Conservation (phyloP, 2,329 filamentous ascomycete species). For the Cladophialophora immunda region DNA sequence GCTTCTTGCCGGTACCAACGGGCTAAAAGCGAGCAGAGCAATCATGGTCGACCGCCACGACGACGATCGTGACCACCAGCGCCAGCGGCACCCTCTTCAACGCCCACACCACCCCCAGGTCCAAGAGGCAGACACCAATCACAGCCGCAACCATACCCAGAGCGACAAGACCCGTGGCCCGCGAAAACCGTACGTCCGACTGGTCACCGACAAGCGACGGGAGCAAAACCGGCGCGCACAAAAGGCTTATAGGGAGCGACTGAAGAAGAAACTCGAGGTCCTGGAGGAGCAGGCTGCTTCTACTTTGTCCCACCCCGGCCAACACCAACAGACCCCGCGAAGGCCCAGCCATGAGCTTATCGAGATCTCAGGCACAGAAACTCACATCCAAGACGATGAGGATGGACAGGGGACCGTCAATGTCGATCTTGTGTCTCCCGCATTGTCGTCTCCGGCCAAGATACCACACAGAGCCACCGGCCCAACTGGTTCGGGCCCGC, state of each 20-base stretch:
- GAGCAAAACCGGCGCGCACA: constrained; percentile 40
- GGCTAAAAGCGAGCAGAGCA: background rate
- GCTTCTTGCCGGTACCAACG: background rate
- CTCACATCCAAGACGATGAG: background rate
- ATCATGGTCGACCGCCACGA: background rate
- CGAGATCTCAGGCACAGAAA: background rate
- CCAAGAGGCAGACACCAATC: background rate
- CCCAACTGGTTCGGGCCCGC: background rate
- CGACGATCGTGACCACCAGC: background rate
- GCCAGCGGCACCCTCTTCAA: too few relatives aligned
- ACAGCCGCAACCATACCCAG: background rate
- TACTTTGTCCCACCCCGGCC: background rate
- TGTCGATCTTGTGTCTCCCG: background rate
- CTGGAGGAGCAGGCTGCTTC: constrained; percentile 28
- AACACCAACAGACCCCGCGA: background rate
- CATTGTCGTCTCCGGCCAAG: background rate
- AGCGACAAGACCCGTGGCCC: background rate
- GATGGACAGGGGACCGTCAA: background rate
- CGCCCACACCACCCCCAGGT: background rate
- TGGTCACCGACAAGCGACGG: constrained; percentile 38
- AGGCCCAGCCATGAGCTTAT: background rate
- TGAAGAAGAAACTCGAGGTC: constrained; percentile 34
- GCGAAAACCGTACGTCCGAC: constrained; percentile 44
- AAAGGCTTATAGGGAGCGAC: constrained; percentile 35
- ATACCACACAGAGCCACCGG: background rate